Conservation (phyloP, 2,329 filamentous ascomycete genomes). For the Cytospora paraplurivora region DNA sequence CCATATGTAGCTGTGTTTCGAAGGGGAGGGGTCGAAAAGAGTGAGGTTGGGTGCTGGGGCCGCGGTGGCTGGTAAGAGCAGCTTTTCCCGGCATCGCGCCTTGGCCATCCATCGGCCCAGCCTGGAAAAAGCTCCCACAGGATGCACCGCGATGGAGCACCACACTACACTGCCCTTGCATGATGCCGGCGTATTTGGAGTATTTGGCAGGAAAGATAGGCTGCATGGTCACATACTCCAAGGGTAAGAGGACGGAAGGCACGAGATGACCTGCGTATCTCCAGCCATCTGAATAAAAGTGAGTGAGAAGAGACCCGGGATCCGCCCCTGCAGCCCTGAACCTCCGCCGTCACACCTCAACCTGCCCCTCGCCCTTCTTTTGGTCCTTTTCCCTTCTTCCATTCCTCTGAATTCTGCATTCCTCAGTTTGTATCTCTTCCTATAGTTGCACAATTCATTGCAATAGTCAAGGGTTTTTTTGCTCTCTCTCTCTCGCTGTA, state of each 20-base stretch:
- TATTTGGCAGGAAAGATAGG: constrained; percentile 14
- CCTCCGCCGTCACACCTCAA: constrained; percentile 17
- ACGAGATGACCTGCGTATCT: constrained; percentile 14
- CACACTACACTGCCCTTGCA: too few species aligned
- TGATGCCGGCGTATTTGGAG: not conserved
- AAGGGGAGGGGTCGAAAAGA: constrained; percentile 8
- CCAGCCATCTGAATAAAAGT: constrained; percentile 23
- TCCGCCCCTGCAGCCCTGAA: not conserved
- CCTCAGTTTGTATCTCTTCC: constrained; percentile 1
- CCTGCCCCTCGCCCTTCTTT: constrained; percentile 11
- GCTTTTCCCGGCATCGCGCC: constrained; percentile 10
- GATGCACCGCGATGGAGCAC: too few species aligned
- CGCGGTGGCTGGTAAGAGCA: constrained; percentile 21
- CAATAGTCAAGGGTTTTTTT: constrained; percentile 4
- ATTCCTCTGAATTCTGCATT: not conserved
- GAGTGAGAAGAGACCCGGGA: constrained; percentile 5
- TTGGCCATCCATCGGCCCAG: not conserved
- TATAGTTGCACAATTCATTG: constrained; percentile 3
- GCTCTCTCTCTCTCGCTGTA: not conserved
- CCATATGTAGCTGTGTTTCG: not conserved
- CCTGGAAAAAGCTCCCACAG: not conserved
- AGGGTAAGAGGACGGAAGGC: not conserved
- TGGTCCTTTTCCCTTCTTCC: constrained; percentile 12
- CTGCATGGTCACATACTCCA: not conserved
- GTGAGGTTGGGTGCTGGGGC: constrained; percentile 21